phyloP scores from a whole-genome alignment of 352 stramenopile species.

The Globisporangium cederbergense region DNA sequence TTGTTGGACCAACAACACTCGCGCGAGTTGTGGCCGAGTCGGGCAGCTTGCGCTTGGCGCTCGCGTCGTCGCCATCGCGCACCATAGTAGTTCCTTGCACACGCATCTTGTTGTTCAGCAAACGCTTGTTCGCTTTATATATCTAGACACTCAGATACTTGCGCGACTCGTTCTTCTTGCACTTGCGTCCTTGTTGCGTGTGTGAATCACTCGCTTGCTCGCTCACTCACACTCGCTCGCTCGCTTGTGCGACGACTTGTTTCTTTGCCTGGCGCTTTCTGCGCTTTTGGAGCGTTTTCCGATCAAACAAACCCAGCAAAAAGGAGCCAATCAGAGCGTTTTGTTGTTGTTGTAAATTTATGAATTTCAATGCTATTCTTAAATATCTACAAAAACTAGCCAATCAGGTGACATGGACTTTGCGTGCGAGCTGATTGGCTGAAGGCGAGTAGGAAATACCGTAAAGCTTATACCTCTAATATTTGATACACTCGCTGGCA shows the following conservation, averaged over 20 bases:
- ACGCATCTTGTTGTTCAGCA: slow-evolving; percentile 7
- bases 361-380: too few species aligned
- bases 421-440: background rate
- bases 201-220: background rate
- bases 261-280: slow-evolving; percentile 10
- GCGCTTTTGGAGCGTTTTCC: background rate
- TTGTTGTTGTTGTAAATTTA: too few species aligned
- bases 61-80: slow-evolving; percentile 11
- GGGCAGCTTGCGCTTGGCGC: slow-evolving; percentile 14
- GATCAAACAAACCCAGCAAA: background rate
- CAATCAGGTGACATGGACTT: background rate
- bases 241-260: slow-evolving; percentile 3
- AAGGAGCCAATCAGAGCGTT: background rate
- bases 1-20: background rate
- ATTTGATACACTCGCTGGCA: background rate
- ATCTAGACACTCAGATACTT: background rate
- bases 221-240: background rate
- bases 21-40: slow-evolving; percentile 7
- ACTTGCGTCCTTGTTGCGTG: background rate
- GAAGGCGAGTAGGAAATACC: background rate
- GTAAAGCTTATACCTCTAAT: background rate
- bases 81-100: slow-evolving; percentile 5
- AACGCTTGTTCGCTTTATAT: background rate
- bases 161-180: background rate
- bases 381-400: background rate